Evolutionary conservation across 2,329 filamentous ascomycete species (phyloP).

Genomic region (Tolypocladium tundrense): DNA sequence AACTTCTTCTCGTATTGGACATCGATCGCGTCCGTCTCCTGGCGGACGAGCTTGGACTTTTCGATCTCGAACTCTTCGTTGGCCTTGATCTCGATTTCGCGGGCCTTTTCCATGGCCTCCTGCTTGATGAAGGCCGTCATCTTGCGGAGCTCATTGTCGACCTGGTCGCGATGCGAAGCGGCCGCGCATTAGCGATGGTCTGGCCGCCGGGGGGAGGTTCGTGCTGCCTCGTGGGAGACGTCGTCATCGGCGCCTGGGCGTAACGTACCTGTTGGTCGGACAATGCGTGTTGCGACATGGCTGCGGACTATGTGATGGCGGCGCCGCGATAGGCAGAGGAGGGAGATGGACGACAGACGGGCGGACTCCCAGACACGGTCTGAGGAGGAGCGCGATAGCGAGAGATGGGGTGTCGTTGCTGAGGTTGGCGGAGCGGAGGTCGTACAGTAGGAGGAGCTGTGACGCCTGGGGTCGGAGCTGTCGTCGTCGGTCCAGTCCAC

Average conservation of each 20-base stretch:
- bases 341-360: constrained; percentile 1
- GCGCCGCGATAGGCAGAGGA: constrained; percentile 13
- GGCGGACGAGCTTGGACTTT: constrained; percentile 95
- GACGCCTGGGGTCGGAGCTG: constrained; percentile 11
- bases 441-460: constrained; percentile 12
- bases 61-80: constrained; percentile 99
- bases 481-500: not conserved
- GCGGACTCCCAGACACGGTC: not conserved
- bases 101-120: constrained; percentile 92
- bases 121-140: constrained; percentile 99
- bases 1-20: constrained; percentile 94
- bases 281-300: constrained; percentile 92
- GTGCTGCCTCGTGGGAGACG: constrained; percentile 7
- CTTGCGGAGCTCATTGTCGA: constrained; percentile 97
- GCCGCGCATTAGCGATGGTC: not conserved
- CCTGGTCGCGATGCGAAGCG: constrained; percentile 39
- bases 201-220: constrained; percentile 2
- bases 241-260: constrained; percentile 7
- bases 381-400: not conserved
- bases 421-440: constrained; percentile 7
- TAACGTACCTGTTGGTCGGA: constrained; percentile 84
- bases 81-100: constrained; percentile 95
- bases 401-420: constrained; percentile 2
- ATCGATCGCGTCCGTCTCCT: constrained; percentile 91
- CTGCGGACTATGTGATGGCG: constrained; percentile 25